Conservation (phyloP, 306 rosid species). For the Astragalus glycyphyllos region DNA sequence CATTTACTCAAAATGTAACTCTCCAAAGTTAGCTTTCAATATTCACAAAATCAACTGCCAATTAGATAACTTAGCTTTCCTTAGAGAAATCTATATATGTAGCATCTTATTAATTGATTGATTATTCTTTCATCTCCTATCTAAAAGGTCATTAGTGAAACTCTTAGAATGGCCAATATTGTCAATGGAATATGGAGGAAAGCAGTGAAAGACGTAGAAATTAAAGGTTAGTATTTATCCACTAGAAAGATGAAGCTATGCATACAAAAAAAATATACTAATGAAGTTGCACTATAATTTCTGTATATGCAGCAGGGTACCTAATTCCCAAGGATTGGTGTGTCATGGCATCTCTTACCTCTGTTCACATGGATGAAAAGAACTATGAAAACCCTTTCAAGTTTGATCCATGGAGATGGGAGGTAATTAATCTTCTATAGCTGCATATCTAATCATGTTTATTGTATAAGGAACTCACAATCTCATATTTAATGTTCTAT, state of each 20-base stretch:
- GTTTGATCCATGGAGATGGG: constrained; percentile 96
- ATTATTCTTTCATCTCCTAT: constrained; percentile 9
- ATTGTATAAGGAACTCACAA: not conserved
- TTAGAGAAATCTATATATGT: no score
- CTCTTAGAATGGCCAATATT: constrained; percentile 90
- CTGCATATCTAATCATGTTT: not conserved
- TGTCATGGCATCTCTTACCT: constrained; percentile 76
- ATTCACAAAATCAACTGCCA: constrained; percentile 1
- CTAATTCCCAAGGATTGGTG: constrained; percentile 69
- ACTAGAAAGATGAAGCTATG: not conserved
- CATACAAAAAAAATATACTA: constrained; percentile 7
- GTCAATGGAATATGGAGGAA: constrained; percentile 94
- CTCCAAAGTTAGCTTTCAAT: constrained; percentile 25
- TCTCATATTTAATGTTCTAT: not conserved
- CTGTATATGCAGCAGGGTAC: constrained; percentile 66
- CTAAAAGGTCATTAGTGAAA: constrained; percentile 84
- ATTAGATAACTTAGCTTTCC: not conserved
- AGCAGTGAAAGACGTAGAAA: constrained; percentile 75
- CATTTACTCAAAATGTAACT: constrained; percentile 88
- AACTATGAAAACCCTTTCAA: constrained; percentile 70
- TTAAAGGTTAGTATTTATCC: constrained; percentile 65
- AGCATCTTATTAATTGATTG: no score
- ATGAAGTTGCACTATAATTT: not conserved
- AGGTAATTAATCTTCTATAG: constrained; percentile 53
- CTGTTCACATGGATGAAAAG: constrained; percentile 76